Percentiles rank a stretch among this genome's conserved stretches.
phyloP scores from a whole-genome alignment of 306 rosid species.

The Mimosa pudica region DNA sequence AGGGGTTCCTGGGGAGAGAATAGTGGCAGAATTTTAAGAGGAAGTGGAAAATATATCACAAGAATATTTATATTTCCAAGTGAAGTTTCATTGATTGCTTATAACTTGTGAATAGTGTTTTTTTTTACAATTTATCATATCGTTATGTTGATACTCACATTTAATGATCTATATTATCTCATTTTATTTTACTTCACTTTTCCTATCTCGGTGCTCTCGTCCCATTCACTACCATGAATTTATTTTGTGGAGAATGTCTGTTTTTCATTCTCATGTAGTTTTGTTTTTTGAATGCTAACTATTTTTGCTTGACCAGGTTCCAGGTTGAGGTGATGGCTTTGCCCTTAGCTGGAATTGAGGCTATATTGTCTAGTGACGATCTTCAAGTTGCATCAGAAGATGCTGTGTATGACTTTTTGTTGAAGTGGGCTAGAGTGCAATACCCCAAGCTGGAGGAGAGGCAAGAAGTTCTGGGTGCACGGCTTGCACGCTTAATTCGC shows the following conservation, averaged over 20 bases:
- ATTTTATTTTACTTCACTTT: too few species aligned
- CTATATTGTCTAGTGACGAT: slow-evolving; percentile 82
- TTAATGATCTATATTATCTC: too few species aligned
- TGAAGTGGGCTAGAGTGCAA: slow-evolving; percentile 84
- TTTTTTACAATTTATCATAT: too few species aligned
- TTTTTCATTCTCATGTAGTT: slow-evolving; percentile 1
- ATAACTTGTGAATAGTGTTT: too few species aligned
- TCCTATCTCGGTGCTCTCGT: not conserved
- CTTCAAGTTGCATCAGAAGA: slow-evolving; percentile 99
- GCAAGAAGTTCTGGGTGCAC: slow-evolving; percentile 68
- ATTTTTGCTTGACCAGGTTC: slow-evolving; percentile 58
- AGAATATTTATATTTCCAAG: too few species aligned
- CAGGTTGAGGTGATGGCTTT: slow-evolving; percentile 87
- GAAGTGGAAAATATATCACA: too few species aligned
- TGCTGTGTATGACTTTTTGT: slow-evolving; percentile 87
- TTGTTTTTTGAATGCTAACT: slow-evolving; percentile 30
- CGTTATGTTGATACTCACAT: too few species aligned
- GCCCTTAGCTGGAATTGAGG: slow-evolving; percentile 93
- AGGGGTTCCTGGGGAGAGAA: too few species aligned
- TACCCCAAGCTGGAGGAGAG: slow-evolving; percentile 79
- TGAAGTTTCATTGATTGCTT: too few species aligned
- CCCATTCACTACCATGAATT: not conserved
- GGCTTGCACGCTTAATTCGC: slow-evolving; percentile 81
- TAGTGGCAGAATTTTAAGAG: too few species aligned
- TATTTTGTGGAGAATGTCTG: slow-evolving; percentile 1